Evolutionary conservation across 441 rosid genomes (phyloP).

Genomic region (Bruguiera hainesii): DNA sequence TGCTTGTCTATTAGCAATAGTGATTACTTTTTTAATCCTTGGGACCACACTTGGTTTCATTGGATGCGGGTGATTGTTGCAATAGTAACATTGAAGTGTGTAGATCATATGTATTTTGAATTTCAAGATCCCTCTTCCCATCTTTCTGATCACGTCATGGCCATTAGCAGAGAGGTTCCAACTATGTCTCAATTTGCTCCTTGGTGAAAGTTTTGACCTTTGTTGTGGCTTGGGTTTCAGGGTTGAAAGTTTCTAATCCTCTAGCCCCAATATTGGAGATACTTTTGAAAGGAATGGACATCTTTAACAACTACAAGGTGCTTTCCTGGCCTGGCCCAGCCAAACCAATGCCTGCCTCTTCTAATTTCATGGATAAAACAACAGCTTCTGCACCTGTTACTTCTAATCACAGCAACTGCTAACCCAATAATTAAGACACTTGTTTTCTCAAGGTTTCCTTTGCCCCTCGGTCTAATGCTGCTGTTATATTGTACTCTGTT

Average conservation of each 20-base stretch:
- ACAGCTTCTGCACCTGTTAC: too few relatives aligned
- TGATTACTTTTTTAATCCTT: too few relatives aligned
- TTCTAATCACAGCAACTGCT: too few relatives aligned
- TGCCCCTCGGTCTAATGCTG: not conserved
- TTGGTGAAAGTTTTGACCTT: not conserved
- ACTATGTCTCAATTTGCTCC: not conserved
- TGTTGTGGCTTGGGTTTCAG: not conserved
- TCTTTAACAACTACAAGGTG: not conserved
- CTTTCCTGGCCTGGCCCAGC: not conserved
- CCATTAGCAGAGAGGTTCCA: not conserved
- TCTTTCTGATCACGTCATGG: not conserved
- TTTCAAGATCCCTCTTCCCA: not conserved
- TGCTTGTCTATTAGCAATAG: too few relatives aligned
- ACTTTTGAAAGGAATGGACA: not conserved
- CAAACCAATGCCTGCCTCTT: not conserved
- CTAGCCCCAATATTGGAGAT: not conserved
- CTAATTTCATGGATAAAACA: not conserved
- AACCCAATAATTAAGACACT: too few relatives aligned
- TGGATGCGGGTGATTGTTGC: too few relatives aligned
- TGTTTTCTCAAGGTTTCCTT: too few relatives aligned
- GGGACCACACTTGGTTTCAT: too few relatives aligned
- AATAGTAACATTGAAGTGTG: too few relatives aligned
- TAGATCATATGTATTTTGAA: not conserved
- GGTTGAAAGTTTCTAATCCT: not conserved
- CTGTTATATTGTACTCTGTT: not conserved